Base-by-base conservation (phyloP, 495 filamentous ascomycete species). In the Podospora didyma region DNA sequence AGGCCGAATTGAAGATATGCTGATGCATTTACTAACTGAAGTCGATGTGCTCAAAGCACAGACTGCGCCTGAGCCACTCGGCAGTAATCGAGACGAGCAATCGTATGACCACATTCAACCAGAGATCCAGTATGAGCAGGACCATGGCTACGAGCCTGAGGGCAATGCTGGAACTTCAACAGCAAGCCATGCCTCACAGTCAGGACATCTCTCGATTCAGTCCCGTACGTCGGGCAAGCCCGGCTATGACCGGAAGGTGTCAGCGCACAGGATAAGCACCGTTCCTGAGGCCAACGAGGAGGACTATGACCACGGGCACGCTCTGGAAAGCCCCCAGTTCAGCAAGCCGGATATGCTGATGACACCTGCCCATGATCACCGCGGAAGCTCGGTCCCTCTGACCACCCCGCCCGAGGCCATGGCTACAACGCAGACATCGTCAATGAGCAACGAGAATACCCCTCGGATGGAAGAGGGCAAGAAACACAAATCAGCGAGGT, bases 401-500 rank as follows among this genome's bases (percentile, higher is more conserved):
- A 80, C 79, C 9, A 94, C 88, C 2, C 89, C 93, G 5, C 88
- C 90, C 10, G 87, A 86, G 51, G 73, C 69, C 3, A 60, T 67
- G 4, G 58, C 44, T 17, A 51, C 62, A 22, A 64, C 69, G 7
- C 72, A 76, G 54, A 49, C 63, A 34, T 73, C 73, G 7, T 47
- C 26, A 31, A 31, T 63, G 81, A 57, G 79, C 82, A 57, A 73
- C 34, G 69, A 72, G 16, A 66, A 72, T 46, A 69, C 69, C 0
- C 68, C 69, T 5, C 64, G 64, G 51, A 84, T 82, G 7, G 88
- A 89, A 26, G 92, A 92, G 71, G 79, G 82, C 55, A 86, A 87
- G 62, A 97, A 96, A 75, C 91, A 96, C 72, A 95, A 96, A 70
- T 94, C 90, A 11, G 89, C 82, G 62, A 93, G 91, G 14, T 94